Evolutionary conservation across 768 basidiomycete genomes (phyloP).

Genomic region (Pleurotus eryngii): DNA sequence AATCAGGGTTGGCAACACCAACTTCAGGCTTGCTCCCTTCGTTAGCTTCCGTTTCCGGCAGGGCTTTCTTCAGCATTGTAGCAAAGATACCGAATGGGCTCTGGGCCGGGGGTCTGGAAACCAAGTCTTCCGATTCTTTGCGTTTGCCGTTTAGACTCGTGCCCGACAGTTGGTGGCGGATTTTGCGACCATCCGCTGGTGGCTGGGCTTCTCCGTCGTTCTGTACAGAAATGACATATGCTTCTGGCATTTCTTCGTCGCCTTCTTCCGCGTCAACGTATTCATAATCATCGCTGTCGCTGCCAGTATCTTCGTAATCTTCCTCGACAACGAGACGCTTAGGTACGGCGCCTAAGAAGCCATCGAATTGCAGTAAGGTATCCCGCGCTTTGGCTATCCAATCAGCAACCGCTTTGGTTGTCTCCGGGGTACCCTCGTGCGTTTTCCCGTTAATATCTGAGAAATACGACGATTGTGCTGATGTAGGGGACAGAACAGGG

Average conservation of each 20-base stretch:
- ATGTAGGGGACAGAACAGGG: slow-evolving; percentile 35
- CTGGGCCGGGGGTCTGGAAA: not conserved
- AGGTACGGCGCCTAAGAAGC: slow-evolving; percentile 57
- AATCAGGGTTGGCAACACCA: slow-evolving; percentile 65
- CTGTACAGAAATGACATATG: slow-evolving; percentile 41
- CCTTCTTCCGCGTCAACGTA: slow-evolving; percentile 43
- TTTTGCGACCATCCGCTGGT: slow-evolving; percentile 8
- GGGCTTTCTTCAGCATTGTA: slow-evolving; percentile 47
- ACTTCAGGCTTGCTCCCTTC: slow-evolving; percentile 37
- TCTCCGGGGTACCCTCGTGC: slow-evolving; percentile 29
- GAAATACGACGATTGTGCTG: slow-evolving; percentile 25
- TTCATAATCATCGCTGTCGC: slow-evolving; percentile 32
- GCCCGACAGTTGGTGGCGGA: slow-evolving; percentile 32
- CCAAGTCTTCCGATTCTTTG: not conserved
- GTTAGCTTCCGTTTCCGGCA: slow-evolving; percentile 22
- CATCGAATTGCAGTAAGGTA: slow-evolving; percentile 65
- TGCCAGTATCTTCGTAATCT: slow-evolving; percentile 39
- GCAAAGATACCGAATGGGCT: slow-evolving; percentile 74
- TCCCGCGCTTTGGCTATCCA: slow-evolving; percentile 77
- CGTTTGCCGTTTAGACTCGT: slow-evolving; percentile 40
- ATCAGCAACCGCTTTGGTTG: slow-evolving; percentile 60
- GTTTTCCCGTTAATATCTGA: slow-evolving; percentile 17
- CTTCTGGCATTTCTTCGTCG: slow-evolving; percentile 31
- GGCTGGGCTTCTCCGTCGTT: slow-evolving; percentile 18
- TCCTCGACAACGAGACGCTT: slow-evolving; percentile 44